Base-by-base conservation (phyloP, 441 rosid genomes). In the Pelargonium fulgidum region DNA sequence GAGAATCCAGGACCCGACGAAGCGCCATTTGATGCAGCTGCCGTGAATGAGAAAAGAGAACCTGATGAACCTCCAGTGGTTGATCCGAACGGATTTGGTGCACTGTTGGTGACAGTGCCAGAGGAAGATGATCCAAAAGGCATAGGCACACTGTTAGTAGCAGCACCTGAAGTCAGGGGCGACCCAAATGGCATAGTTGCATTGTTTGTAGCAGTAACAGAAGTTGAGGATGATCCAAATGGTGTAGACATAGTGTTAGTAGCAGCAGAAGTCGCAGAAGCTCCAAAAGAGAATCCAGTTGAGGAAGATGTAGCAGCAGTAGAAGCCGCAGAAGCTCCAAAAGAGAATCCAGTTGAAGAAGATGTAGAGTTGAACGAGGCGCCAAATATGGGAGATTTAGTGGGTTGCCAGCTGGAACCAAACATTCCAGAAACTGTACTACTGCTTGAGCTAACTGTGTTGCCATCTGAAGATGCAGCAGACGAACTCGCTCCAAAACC, bases 351-450 rank as follows among this genome's bases (percentile, higher is more conserved):
- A 6, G 82, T 73, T 26, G 85, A 67, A 19, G 87, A 71, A 6
- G 90, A 68, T 22, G 84, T 44, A 47, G 88, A 72, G 77, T 59
- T 72, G 69, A 77, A 67, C 26, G 83, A 47, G 24, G 87, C 70
- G 72, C 78, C 77, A 68, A 87, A 85, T 48, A 62, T 13, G 16
- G 88, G 70, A 62, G 81, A 52, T 64, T 79, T 79, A 20, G 85
- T 66, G 41, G 90, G 65, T 73, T 77, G 88, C 91, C 89, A 88
- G 68, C 72, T 79, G 48, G 95, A 76, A 73, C 88, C 82, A 79
- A 91, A 85, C 12, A 75, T 2, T 9, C 76, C 44, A 62, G 86
- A 68, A 66, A 79, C 64, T 45, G 79, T 50, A 75, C 77, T 77
- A 64, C 72, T 76, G 62, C 74, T 69, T 17, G 89, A 79, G 80